Percentiles rank a stretch among this genome's conserved stretches.
Conservation (phyloP, 768 basidiomycete genomes). For the Leccinum pellstonianum region DNA sequence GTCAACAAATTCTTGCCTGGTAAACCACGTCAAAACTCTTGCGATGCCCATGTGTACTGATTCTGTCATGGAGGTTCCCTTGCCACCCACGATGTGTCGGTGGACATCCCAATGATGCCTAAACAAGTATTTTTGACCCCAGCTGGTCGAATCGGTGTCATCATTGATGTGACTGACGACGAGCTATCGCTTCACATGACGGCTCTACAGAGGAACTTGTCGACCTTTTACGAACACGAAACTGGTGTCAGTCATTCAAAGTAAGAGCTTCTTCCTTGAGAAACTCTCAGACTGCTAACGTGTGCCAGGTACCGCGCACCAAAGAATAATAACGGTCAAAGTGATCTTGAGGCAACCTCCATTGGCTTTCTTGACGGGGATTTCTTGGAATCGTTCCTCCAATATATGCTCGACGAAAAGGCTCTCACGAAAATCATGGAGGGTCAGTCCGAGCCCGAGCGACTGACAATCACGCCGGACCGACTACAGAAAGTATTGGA, state of each 20-base stretch:
- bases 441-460: constrained; percentile 61
- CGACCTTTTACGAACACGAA: constrained; percentile 45
- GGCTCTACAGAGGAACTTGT: constrained; percentile 74
- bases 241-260: constrained; percentile 61
- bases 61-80: constrained; percentile 49
- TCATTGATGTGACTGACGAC: constrained; percentile 58
- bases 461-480: constrained; percentile 42
- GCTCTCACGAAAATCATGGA: constrained; percentile 51
- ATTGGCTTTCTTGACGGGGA: constrained; percentile 88
- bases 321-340: constrained; percentile 51
- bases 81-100: constrained; percentile 42
- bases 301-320: constrained; percentile 66
- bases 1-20: constrained; percentile 75
- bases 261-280: constrained; percentile 37
- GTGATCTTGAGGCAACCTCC: constrained; percentile 54
- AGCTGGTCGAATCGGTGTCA: constrained; percentile 73
- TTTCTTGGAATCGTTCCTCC: constrained; percentile 70
- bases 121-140: constrained; percentile 75
- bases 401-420: constrained; percentile 37
- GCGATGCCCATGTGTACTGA: neutral
- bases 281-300: neutral
- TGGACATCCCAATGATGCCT: constrained; percentile 44
- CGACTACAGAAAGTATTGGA: constrained; percentile 43
- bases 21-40: constrained; percentile 25
- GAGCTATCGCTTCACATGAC: constrained; percentile 56